These are phyloP conservation scores for Neonectria neomacrospora DNA, from an alignment of 2,329 filamentous ascomycete genomes.

Conservation along the genomic window DNA sequence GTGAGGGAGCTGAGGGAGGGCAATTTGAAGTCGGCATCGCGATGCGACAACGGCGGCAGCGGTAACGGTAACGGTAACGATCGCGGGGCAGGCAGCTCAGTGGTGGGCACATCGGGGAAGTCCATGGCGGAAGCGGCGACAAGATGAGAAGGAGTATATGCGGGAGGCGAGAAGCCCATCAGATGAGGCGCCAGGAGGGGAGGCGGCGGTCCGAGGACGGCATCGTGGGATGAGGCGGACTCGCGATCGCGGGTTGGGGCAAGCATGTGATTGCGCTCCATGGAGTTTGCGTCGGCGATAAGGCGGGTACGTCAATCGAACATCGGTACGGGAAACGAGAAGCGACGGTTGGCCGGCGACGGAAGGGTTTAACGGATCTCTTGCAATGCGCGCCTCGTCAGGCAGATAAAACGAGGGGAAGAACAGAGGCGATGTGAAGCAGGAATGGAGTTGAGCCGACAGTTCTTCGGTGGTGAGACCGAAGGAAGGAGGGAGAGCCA, in stretches of 20 bases:
- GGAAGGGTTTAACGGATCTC: not conserved
- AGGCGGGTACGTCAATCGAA: slow-evolving; percentile 43
- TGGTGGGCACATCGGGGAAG: slow-evolving; percentile 45
- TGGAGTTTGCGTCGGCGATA: slow-evolving; percentile 45
- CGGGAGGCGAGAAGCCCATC: slow-evolving; percentile 41
- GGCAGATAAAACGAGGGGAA: not conserved
- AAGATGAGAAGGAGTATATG: slow-evolving; percentile 36
- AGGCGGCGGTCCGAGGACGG: slow-evolving; percentile 43
- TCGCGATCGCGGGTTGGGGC: slow-evolving; percentile 40
- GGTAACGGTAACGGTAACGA: slow-evolving; percentile 32
- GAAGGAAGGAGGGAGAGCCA: slow-evolving; percentile 18
- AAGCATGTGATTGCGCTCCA: slow-evolving; percentile 62
- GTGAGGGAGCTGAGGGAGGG: slow-evolving; percentile 53
- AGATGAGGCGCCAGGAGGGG: slow-evolving; percentile 39
- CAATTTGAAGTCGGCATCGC: slow-evolving; percentile 47
- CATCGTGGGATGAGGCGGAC: slow-evolving; percentile 39
- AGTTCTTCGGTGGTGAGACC: slow-evolving; percentile 22
- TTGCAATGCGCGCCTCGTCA: not conserved
- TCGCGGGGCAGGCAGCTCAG: slow-evolving; percentile 37
- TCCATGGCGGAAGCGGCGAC: slow-evolving; percentile 41
- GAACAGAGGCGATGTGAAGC: not conserved
- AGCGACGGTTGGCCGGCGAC: not conserved
- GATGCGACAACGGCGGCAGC: slow-evolving; percentile 35
- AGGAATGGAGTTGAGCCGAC: slow-evolving; percentile 5
- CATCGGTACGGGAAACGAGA: slow-evolving; percentile 36